Conservation (phyloP, 495 filamentous ascomycete species). For the Neurospora sp. region DNA sequence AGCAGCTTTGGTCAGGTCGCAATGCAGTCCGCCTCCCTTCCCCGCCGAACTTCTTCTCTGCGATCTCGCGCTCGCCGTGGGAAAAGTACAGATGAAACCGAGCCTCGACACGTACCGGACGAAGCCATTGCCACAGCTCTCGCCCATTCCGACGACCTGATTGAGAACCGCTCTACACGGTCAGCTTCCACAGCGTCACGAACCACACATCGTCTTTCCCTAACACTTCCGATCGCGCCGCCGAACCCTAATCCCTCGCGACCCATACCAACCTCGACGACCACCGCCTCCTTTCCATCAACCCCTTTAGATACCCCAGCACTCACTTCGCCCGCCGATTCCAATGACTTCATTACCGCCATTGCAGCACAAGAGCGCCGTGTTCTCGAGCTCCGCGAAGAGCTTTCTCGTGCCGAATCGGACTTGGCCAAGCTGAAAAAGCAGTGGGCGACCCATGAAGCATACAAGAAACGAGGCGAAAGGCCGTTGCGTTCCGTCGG, state of each 20-base stretch:
- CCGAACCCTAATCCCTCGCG: conserved; percentile 31
- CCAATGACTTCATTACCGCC: conserved; percentile 71
- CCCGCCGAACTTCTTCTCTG: conserved; percentile 5
- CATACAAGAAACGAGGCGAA: conserved; percentile 62
- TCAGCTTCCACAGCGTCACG: conserved; percentile 46
- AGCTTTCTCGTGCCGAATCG: conserved; percentile 66
- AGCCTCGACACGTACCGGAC: conserved; percentile 11
- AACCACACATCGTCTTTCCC: conserved; percentile 64
- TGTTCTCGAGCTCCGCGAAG: conserved; percentile 85
- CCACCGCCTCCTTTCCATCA: conserved; percentile 30
- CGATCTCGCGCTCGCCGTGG: conserved; percentile 1
- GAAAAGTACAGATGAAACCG: conserved; percentile 9
- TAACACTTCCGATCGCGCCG: conserved; percentile 61
- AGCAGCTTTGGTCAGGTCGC: conserved; percentile 17
- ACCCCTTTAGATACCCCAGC: conserved; percentile 34
- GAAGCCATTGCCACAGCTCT: conserved; percentile 14
- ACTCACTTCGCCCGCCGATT: conserved; percentile 48
- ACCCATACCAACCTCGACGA: conserved; percentile 32
- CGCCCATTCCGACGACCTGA: conserved; percentile 12
- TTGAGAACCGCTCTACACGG: conserved; percentile 41
- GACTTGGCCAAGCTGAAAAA: conserved; percentile 71
- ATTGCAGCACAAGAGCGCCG: conserved; percentile 89
- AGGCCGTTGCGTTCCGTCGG: conserved; percentile 38
- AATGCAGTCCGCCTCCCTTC: conserved; percentile 10
- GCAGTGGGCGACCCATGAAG: conserved; percentile 70